Evolutionary conservation across 352 stramenopile species (phyloP).

Genomic region (Phytophthora podocarpi): DNA sequence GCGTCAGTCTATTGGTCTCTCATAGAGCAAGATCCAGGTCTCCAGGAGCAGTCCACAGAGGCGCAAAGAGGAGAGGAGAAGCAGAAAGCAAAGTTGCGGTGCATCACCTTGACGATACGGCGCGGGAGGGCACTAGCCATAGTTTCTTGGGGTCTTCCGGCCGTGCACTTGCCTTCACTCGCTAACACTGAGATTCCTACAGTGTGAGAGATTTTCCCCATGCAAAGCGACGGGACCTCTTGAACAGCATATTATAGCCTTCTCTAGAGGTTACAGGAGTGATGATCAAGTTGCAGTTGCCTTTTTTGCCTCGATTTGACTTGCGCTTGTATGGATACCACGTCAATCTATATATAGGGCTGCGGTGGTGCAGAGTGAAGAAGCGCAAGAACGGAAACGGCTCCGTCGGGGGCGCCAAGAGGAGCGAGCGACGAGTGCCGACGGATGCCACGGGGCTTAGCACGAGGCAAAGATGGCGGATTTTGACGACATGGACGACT

Average conservation of each 20-base stretch:
- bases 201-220: conserved; percentile 11
- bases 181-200: conserved; percentile 26
- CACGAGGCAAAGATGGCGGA: conserved; percentile 51
- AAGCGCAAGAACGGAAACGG: conserved; percentile 22
- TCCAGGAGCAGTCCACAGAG: not conserved
- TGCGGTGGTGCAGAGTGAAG: too few relatives aligned
- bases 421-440: conserved; percentile 15
- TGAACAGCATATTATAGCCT: not conserved
- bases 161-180: conserved; percentile 1
- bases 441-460: conserved; percentile 27
- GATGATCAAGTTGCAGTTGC: conserved; percentile 27
- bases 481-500: conserved; percentile 83
- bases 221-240: conserved; percentile 9
- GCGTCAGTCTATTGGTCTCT: not conserved
- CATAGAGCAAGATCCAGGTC: not conserved
- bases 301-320: conserved; percentile 9
- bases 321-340: not conserved
- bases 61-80: not conserved
- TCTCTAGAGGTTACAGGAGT: conserved; percentile 12
- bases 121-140: conserved; percentile 72
- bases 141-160: conserved; percentile 13
- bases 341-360: conserved; percentile 21
- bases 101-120: conserved; percentile 73
- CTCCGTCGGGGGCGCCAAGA: not conserved
- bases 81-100: not conserved